These are phyloP conservation scores for Torulaspora quercuum DNA, from an alignment of 805 yeast genomes.

Conservation along the genomic window DNA sequence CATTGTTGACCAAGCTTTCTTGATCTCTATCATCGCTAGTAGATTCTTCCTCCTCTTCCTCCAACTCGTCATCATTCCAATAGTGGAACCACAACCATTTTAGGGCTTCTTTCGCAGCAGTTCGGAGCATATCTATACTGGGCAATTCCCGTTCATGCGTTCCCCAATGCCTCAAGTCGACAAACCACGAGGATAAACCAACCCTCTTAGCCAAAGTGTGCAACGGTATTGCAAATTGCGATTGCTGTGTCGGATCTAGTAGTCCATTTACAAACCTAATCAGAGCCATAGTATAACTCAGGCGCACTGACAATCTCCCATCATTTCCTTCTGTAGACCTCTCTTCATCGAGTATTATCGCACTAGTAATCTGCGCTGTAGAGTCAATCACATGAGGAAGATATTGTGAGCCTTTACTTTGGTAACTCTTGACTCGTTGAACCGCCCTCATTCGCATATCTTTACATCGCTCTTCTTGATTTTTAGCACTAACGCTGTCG, in stretches of 20 bases:
- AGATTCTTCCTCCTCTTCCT: slow-evolving; percentile 25
- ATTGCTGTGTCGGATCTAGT: slow-evolving; percentile 80
- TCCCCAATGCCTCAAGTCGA: slow-evolving; percentile 83
- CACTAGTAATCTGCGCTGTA: slow-evolving; percentile 57
- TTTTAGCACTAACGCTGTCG: slow-evolving; percentile 26
- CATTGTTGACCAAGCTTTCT: slow-evolving; percentile 11
- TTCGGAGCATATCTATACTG: slow-evolving; percentile 60
- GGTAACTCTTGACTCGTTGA: slow-evolving; percentile 49
- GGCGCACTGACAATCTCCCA: slow-evolving; percentile 34
- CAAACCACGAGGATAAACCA: slow-evolving; percentile 74
- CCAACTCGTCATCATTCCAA: slow-evolving; percentile 50
- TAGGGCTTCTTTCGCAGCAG: slow-evolving; percentile 58
- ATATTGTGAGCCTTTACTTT: slow-evolving; percentile 50
- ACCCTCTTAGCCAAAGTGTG: slow-evolving; percentile 66
- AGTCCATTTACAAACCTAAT: slow-evolving; percentile 88
- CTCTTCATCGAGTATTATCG: slow-evolving; percentile 43
- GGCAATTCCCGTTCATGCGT: slow-evolving; percentile 84
- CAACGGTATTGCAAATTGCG: slow-evolving; percentile 73
- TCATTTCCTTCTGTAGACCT: slow-evolving; percentile 22
- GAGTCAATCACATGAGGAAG: slow-evolving; percentile 71
- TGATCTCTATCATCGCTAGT: slow-evolving; percentile 19
- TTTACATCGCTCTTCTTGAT: slow-evolving; percentile 17
- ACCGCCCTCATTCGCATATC: slow-evolving; percentile 44
- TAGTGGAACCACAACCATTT: slow-evolving; percentile 71
- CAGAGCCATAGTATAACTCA: slow-evolving; percentile 68